Base-by-base conservation (phyloP, 192 early-diverging fungal species). In the Geranomyces michiganensis region DNA sequence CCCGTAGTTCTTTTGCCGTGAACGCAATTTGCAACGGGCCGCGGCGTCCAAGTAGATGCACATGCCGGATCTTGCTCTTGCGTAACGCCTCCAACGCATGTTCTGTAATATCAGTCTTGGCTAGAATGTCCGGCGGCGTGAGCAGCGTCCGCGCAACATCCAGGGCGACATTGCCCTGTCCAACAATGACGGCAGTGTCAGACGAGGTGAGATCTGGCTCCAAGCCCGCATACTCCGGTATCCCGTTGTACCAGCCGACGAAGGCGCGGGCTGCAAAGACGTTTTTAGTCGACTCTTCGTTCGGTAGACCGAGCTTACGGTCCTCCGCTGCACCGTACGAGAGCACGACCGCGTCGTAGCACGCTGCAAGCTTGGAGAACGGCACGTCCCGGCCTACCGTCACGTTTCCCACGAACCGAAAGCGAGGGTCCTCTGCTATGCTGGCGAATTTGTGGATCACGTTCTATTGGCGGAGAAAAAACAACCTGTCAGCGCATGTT, bases 191-290 rank as follows among this genome's bases (percentile, higher is more conserved):
- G 0, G 91, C 91, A 0, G 87, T 92, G 56, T 97, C 95, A 0
- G 82, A 84, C 7, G 67, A 22, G 17, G 45, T 66, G 31, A 96
- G 76, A 74, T 94, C 91, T 5, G 85, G 65, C 6, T 81, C 31
- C 47, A 93, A 68, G 44, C 87, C 67, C 56, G 84, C 83, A 36
- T 87, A 84, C 15, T 85, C 86, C 0, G 93, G 93, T 21, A 89
- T 67, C 0, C 97, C 97, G 76, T 99, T 99, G 71, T 97, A 96
- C 92, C 95, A 99, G 24, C 89, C 90, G 4, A 98, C 96, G 82
- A 98, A 92, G 3, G 79, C 79, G n/a, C 93, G 78, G 4, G 94
- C 92, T 7, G 92, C 86, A 51, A 90, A 77, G 0, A 93, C 88
- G 33, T 90, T 91, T 22, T 72, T 44, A 8, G 67, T 56, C 0